Percentiles rank a stretch among this genome's conserved stretches.
phyloP scores from a whole-genome alignment of 805 yeast species.

The Jamesozyma piceae region DNA sequence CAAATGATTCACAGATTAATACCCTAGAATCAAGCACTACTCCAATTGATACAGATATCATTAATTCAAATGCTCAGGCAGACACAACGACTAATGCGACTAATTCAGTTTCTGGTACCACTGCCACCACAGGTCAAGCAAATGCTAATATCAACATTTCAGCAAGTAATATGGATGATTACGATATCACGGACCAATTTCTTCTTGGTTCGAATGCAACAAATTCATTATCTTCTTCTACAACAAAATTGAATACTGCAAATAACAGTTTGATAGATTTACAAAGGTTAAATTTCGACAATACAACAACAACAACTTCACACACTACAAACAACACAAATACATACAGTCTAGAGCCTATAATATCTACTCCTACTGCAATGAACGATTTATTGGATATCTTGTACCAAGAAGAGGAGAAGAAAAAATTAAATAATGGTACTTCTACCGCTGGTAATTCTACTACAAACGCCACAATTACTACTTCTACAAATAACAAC shows the following conservation, averaged over 20 bases:
- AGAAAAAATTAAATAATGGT: slow-evolving; percentile 2
- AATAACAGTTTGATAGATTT: slow-evolving; percentile 7
- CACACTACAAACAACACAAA: not conserved
- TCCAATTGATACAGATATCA: not conserved
- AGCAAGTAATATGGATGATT: not conserved
- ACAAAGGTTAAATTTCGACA: slow-evolving; percentile 4
- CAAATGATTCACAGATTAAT: not conserved
- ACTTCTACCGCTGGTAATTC: not conserved
- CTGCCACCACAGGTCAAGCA: not conserved
- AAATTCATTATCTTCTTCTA: slow-evolving; percentile 8
- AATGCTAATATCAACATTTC: not conserved
- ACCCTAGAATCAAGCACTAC: not conserved
- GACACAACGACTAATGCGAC: too few species aligned
- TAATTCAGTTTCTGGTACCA: not conserved
- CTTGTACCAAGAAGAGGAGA: slow-evolving; percentile 14
- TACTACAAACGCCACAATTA: not conserved
- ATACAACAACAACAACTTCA: not conserved
- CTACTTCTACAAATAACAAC: not conserved
- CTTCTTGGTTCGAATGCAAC: not conserved
- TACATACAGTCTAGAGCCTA: not conserved
- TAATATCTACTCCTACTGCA: slow-evolving; percentile 14
- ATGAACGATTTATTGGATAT: slow-evolving; percentile 23
- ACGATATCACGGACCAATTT: not conserved
- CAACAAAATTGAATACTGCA: slow-evolving; percentile 10
- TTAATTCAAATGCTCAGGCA: not conserved